A percentile compares a stretch with the other conserved stretches of the same genome.
Evolutionary conservation across 75 land plant genomes (phyloP).

Genomic region (Pseudotsuga menziesii): DNA sequence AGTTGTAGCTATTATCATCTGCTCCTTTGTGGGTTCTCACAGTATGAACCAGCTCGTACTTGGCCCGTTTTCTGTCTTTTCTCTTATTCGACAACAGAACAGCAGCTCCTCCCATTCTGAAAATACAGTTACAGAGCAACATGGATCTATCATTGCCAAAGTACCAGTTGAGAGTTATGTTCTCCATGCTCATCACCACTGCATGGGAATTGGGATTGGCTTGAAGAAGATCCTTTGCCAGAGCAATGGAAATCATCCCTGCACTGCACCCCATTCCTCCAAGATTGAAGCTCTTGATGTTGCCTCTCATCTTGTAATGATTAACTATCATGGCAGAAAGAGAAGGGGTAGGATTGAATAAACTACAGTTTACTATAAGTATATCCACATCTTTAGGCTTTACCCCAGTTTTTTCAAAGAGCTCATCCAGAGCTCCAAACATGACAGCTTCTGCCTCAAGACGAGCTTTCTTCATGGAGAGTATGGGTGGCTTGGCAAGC

Average conservation of each 20-base stretch:
- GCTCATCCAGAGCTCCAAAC: slow-evolving; percentile 42
- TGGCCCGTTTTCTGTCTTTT: slow-evolving; percentile 16
- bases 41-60: slow-evolving; percentile 40
- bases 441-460: slow-evolving; percentile 39
- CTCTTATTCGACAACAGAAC: slow-evolving; percentile 33
- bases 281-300: slow-evolving; percentile 32
- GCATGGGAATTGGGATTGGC: slow-evolving; percentile 27
- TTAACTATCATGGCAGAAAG: slow-evolving; percentile 53
- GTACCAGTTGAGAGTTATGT: slow-evolving; percentile 50
- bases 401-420: slow-evolving; percentile 39
- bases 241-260: slow-evolving; percentile 42
- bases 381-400: slow-evolving; percentile 51
- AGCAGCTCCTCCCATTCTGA: slow-evolving; percentile 46
- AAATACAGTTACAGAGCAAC: slow-evolving; percentile 43
- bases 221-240: slow-evolving; percentile 44
- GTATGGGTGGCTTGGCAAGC: slow-evolving; percentile 13
- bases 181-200: slow-evolving; percentile 47
- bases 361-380: slow-evolving; percentile 51
- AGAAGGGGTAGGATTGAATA: slow-evolving; percentile 51
- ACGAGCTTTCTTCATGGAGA: slow-evolving; percentile 26
- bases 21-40: slow-evolving; percentile 51
- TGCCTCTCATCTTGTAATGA: slow-evolving; percentile 44
- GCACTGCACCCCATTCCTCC: slow-evolving; percentile 62
- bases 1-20: slow-evolving; percentile 29
- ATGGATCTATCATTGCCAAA: slow-evolving; percentile 36